Base-by-base conservation (phyloP, 2,329 filamentous ascomycete genomes). In the Beauveria rudraprayagi region DNA sequence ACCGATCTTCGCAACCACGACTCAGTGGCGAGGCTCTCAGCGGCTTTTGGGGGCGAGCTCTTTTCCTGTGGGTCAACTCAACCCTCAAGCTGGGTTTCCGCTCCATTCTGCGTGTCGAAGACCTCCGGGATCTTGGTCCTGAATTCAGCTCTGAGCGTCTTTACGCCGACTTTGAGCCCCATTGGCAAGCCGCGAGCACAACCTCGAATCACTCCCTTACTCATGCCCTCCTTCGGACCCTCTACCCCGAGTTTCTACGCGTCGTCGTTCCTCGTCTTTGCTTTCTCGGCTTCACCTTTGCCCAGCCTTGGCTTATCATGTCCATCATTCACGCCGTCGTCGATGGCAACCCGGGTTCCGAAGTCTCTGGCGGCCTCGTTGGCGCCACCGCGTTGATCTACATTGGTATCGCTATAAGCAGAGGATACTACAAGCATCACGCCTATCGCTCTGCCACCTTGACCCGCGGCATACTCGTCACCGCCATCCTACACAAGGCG, bases 11-110 rank as follows among this genome's bases (percentile, higher is more conserved):
- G 5, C 47, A 30, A 7, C 57, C 52, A 14, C 61, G 57, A 5
- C 30, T 67, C 19, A 50, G 47, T 60, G 69, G 44, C 2, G 68
- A 70, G 53, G 63, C 66, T 1, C 64, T 65, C 3, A 63, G 61
- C 24, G 62, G 65, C n/a, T 64, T 70, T 28, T 69, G 64, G 56
- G 57, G 56, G 16, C 50, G 61, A 10, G 52, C 56, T 6, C 44
- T 60, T 24, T 60, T 63, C 46, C 26, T 63, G 10, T 63, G 61
- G 61, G 22, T 63, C 56, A 63, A 63, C 26, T 44, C 56, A 17
- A 60, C 56, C 8, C 37, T 63, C 10, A 24, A 44, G n/a, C 34
- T 56, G 16, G 61, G 61, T 9, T 63, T 63, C 14, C 55, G 56
- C 19, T 56, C 34, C 28, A 51, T 59, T 26, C 37, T 59, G 10